These are phyloP conservation scores for Entonaema liquescens DNA, from an alignment of 495 filamentous ascomycete species.

Conservation along the genomic window DNA sequence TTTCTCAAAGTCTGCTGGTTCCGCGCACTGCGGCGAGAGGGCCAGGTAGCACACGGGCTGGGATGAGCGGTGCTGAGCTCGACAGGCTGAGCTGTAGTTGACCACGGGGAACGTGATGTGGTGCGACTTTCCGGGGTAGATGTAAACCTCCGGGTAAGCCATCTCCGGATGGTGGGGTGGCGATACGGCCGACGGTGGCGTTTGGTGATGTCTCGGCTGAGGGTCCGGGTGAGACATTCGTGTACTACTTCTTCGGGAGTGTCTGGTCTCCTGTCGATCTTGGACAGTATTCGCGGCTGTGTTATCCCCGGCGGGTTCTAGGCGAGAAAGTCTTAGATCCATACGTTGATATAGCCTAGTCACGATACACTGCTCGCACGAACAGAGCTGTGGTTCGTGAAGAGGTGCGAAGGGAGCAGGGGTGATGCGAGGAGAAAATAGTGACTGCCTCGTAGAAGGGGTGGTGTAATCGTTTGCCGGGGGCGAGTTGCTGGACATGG, in stretches of 20 bases:
- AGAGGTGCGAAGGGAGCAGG: not conserved
- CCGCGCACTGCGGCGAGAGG: constrained; percentile 26
- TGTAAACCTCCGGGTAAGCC: constrained; percentile 27
- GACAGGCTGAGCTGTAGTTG: constrained; percentile 26
- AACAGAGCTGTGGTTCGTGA: constrained; percentile 3
- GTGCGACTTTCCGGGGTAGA: constrained; percentile 25
- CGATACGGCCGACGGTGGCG: not conserved
- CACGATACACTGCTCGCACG: constrained; percentile 12
- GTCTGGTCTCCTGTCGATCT: not conserved
- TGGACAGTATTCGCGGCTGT: not conserved
- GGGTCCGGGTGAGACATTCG: not conserved
- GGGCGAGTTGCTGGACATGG: not conserved
- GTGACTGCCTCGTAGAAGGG: not conserved
- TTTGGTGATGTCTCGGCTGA: not conserved
- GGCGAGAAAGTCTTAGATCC: not conserved
- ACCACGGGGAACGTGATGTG: constrained; percentile 43
- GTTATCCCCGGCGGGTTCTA: not conserved
- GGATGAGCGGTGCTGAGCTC: not conserved
- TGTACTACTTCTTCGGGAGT: not conserved
- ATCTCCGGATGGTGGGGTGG: not conserved
- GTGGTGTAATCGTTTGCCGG: not conserved
- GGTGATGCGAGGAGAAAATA: not conserved
- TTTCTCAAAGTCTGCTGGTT: constrained; percentile 26
- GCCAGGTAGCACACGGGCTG: constrained; percentile 36
- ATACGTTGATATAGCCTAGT: not conserved